Conservation (phyloP, 257 asterid genomes). For the Lycium ferocissimum region DNA sequence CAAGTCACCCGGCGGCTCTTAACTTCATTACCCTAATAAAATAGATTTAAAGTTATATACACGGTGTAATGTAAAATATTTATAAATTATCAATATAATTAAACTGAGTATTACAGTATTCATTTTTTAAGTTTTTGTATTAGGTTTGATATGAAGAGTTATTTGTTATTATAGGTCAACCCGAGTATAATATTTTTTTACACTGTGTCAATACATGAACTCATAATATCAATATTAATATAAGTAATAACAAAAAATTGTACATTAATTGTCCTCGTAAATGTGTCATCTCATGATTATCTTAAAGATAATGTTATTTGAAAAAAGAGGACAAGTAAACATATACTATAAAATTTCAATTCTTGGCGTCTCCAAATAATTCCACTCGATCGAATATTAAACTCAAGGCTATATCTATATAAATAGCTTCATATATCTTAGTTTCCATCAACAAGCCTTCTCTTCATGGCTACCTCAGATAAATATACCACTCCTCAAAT, state of each 20-base stretch:
- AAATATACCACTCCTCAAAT: not conserved
- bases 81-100: not conserved
- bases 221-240: no score
- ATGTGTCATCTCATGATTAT: not conserved
- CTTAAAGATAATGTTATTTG: not conserved
- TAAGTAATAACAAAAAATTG: not conserved
- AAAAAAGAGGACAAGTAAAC: not conserved
- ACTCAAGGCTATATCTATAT: conserved; percentile 8
- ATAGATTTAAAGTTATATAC: not conserved
- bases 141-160: no score
- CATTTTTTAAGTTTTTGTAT: no score
- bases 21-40: not conserved
- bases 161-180: no score
- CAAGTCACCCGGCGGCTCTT: conserved; percentile 2
- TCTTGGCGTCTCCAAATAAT: not conserved
- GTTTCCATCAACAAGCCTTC: not conserved
- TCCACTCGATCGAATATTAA: not conserved
- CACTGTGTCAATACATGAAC: no score
- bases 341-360: not conserved
- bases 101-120: no score
- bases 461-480: not conserved
- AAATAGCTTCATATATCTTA: not conserved
- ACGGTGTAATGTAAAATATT: not conserved
- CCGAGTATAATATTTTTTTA: no score
- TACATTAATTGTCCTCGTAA: not conserved